A percentile compares a stretch with the other conserved stretches of the same genome.
Evolutionary conservation across 2,329 filamentous ascomycete species (phyloP).

Genomic region (Aspergillus thermomutatus): DNA sequence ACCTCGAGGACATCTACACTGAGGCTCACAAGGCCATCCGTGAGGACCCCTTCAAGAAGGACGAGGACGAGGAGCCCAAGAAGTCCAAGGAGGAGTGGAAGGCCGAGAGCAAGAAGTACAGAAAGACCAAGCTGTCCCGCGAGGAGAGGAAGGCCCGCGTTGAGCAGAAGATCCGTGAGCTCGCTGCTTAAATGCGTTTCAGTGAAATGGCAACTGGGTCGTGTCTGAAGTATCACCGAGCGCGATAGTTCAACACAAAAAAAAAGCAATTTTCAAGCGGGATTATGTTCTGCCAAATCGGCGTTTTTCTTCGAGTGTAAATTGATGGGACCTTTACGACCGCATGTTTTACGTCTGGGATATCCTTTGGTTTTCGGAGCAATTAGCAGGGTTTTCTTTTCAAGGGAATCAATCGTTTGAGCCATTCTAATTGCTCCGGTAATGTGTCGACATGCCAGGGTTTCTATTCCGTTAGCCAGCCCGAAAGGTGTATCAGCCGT

Average conservation of each 20-base stretch:
- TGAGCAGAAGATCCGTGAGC: slow-evolving; percentile 85
- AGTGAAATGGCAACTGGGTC: slow-evolving; percentile 6
- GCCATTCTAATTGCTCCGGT: slow-evolving; percentile 28
- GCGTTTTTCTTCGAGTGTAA: slow-evolving; percentile 26
- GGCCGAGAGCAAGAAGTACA: slow-evolving; percentile 90
- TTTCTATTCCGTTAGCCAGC: neutral
- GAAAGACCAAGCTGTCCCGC: slow-evolving; percentile 71
- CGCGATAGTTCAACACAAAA: slow-evolving; percentile 25
- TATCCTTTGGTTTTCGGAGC: slow-evolving; percentile 18
- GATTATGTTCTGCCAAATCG: slow-evolving; percentile 23
- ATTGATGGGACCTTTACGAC: slow-evolving; percentile 27
- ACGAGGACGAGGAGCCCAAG: slow-evolving; percentile 68
- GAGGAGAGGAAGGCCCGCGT: slow-evolving; percentile 79
- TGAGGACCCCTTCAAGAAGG: slow-evolving; percentile 97
- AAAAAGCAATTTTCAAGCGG: slow-evolving; percentile 20
- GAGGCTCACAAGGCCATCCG: slow-evolving; percentile 97
- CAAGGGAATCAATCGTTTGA: slow-evolving; percentile 2
- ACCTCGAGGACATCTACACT: slow-evolving; percentile 91
- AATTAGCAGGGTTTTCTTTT: slow-evolving; percentile 28
- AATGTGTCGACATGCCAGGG: slow-evolving; percentile 1
- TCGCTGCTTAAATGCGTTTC: slow-evolving; percentile 46
- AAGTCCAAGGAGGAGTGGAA: slow-evolving; percentile 98
- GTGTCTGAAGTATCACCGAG: slow-evolving; percentile 21
- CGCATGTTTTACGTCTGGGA: slow-evolving; percentile 23
- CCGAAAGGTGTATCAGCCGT: neutral